Evolutionary conservation across 2,329 filamentous ascomycete genomes (phyloP).

Genomic region (Xylariaceae sp.): DNA sequence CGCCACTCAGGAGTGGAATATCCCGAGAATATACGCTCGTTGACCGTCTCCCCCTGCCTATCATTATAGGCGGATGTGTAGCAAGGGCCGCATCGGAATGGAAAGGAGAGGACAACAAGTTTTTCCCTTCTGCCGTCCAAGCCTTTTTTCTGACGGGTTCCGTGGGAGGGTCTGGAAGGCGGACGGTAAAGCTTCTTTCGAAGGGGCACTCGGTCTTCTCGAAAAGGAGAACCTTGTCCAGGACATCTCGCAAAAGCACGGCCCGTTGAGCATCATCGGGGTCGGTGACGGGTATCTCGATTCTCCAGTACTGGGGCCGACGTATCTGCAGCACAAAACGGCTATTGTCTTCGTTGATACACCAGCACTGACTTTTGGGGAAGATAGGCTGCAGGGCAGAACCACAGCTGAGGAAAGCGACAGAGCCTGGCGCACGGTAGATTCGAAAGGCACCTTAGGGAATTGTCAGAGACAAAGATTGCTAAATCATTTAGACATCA

Average conservation of each 20-base stretch:
- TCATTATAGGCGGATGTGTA: slow-evolving; percentile 19
- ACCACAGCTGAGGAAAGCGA: slow-evolving; percentile 82
- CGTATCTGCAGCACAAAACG: slow-evolving; percentile 83
- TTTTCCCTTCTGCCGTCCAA: slow-evolving; percentile 55
- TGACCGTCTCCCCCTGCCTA: slow-evolving; percentile 21
- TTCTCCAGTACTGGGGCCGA: slow-evolving; percentile 80
- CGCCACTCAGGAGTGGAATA: slow-evolving; percentile 2
- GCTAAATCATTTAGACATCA: background rate
- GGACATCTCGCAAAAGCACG: slow-evolving; percentile 60
- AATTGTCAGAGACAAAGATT: slow-evolving; percentile 1
- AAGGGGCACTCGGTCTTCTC: slow-evolving; percentile 88
- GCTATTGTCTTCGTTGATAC: slow-evolving; percentile 73
- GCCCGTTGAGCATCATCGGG: slow-evolving; percentile 59
- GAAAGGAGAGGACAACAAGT: slow-evolving; percentile 35
- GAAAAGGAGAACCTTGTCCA: slow-evolving; percentile 71
- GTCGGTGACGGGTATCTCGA: slow-evolving; percentile 68
- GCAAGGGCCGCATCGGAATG: slow-evolving; percentile 21
- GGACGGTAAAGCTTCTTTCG: slow-evolving; percentile 66
- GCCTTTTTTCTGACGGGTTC: slow-evolving; percentile 61
- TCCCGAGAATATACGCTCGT: slow-evolving; percentile 12
- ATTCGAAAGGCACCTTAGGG: slow-evolving; percentile 65
- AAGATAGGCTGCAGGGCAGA: slow-evolving; percentile 79
- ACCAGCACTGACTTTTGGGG: slow-evolving; percentile 90
- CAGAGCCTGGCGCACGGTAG: slow-evolving; percentile 78
- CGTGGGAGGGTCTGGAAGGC: slow-evolving; percentile 62